Percentiles rank a stretch among this genome's conserved stretches.
These are phyloP conservation scores for Alternaria arbusti DNA, from an alignment of 2,329 filamentous ascomycete species.

Conservation along the genomic window DNA sequence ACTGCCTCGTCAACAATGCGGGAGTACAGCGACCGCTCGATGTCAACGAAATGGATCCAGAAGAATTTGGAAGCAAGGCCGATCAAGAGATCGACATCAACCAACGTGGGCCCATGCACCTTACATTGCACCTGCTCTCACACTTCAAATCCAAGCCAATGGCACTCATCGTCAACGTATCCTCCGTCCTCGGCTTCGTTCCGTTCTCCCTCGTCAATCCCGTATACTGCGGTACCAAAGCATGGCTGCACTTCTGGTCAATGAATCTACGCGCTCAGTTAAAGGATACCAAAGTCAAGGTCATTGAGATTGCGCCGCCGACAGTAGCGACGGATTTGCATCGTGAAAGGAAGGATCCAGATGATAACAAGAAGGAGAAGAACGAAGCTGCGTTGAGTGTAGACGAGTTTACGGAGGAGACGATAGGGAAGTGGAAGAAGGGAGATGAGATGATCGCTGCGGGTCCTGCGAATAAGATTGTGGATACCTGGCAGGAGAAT, in stretches of 20 bases:
- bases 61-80: slow-evolving; percentile 57
- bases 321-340: slow-evolving; percentile 63
- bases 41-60: slow-evolving; percentile 45
- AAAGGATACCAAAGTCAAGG: slow-evolving; percentile 51
- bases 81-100: slow-evolving; percentile 67
- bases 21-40: slow-evolving; percentile 63
- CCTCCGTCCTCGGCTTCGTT: slow-evolving; percentile 60
- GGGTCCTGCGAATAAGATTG: slow-evolving; percentile 51
- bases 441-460: slow-evolving; percentile 59
- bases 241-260: slow-evolving; percentile 64
- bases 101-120: slow-evolving; percentile 64
- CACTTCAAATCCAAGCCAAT: slow-evolving; percentile 56
- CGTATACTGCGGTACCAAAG: slow-evolving; percentile 66
- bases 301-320: slow-evolving; percentile 64
- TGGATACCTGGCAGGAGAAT: slow-evolving; percentile 53
- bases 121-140: slow-evolving; percentile 56
- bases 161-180: slow-evolving; percentile 61
- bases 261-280: slow-evolving; percentile 63
- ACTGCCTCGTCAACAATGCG: slow-evolving; percentile 67
- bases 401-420: slow-evolving; percentile 62
- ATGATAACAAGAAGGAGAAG: slow-evolving; percentile 66
- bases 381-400: slow-evolving; percentile 57
- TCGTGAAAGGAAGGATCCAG: slow-evolving; percentile 61
- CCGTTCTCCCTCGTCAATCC: slow-evolving; percentile 63
- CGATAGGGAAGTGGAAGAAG: slow-evolving; percentile 53